Evolutionary conservation across 208 protist species (phyloP), one percentile per base, ranked within the genome.

Genomic region (Phytomonas sp.): DNA sequence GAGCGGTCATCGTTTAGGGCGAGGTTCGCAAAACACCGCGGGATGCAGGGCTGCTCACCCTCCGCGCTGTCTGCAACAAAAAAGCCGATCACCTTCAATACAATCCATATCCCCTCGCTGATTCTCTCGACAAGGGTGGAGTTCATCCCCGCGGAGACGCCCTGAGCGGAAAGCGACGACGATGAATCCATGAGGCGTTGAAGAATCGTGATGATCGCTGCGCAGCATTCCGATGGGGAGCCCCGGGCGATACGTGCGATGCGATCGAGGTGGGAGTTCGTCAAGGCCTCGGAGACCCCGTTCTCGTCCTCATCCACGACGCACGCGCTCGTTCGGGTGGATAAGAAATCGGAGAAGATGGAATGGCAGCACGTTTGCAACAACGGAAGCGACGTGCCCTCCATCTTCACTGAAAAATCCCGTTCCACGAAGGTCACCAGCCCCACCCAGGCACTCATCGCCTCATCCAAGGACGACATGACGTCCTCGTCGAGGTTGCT

Each of bases 41-140:
- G 90, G 62, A 92, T 85, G 66, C 69, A 87, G n/a, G 84, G 71
- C 60, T 84, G 68, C 75, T 95, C 90, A 34, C 87, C 85, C 23
- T 93, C 85, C 17, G 74, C 70, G 8, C 77, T 71, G 61, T 95
- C 90, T 0, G 82, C 81, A 26, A 95, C 72, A 64, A 93, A 93
- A 51, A 78, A 82, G 46, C 63, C 62, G 28, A 80, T 70, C 26
- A 92, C 59, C 40, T 78, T 86, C n/a, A 92, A 67, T 23, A 89
- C 66, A 23, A 84, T 71, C 89, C 87, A 92, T 32, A 88, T 37
- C 29, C 71, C 70, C 73, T 94, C 89, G 53, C 78, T 70, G 17
- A 78, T 46, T 8, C 56, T 60, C 34, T 33, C 33, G 62, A 20
- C n/a, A 62, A 43, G 7, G 62, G 31, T 32, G 71, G 40, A 17